Evolutionary conservation across 1,139 yeast species (phyloP), one percentile per base, ranked within the genome.

Genomic region (Blastobotrys persicus): DNA sequence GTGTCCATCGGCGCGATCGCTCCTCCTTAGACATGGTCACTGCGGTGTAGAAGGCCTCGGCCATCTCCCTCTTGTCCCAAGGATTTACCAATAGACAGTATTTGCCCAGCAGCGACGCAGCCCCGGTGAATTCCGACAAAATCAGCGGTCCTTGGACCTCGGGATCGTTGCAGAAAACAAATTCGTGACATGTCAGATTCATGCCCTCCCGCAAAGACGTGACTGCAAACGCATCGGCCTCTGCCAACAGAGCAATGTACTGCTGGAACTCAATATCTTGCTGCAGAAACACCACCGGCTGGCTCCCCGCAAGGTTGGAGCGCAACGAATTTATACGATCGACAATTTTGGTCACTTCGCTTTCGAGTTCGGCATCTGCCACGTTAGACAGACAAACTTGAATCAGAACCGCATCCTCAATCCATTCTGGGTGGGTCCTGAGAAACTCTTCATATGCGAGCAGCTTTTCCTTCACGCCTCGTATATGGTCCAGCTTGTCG

Each of bases 121-220:
- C 86, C 1, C 98, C 98, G 0, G 97, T 89, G 60, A 94, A 92
- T 66, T 92, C 99, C 35, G 96, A 86, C 52, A 92, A 69, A 51
- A 92, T 77, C 57, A 92, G 75, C 0, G 98, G 96, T 0, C 96
- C 85, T 56, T 85, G 81, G 55, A 79, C 78, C 38, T 79, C 81
- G 12, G 52, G 48, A 26, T 76, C 72, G 2, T 95, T 80, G 20
- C 96, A 88, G 50, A 83, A 84, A 34, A 89, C 79, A 64, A 85
- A 94, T 66, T 92, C 98, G 63, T 94, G 98, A 61, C 97, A 89
- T 0, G 98, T 89, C 63, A 92, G 74, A 62, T 92, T 92, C 87
- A 92, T 86, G 16, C 98, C 98, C 67, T 94, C 99, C 64, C 98
- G 81, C 76, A 92, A 79, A 1, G 96, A 85, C 3, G 95, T 83